Evolutionary conservation across 805 yeast genomes (phyloP), one percentile per base, ranked within the genome.

Genomic region (Kodamaea leandrae): DNA sequence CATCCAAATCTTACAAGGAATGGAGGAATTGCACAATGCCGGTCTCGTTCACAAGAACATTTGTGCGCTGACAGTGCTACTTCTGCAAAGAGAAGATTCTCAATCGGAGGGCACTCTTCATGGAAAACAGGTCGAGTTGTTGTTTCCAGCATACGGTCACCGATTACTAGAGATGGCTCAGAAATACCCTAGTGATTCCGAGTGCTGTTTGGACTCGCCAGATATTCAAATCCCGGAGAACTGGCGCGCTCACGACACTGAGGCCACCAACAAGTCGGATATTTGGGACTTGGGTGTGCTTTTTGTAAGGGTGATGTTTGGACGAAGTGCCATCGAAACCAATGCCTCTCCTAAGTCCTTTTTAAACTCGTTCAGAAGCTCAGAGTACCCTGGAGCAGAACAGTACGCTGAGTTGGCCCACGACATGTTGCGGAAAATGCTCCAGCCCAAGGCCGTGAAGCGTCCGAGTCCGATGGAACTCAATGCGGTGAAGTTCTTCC

Each of bases 281-380:
- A 83, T 93, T 7, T 93, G 98, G 98, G 86, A 86, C 54, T 63
- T 89, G 28, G 99, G 97, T 6, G 86, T 86, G 0, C 59, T 85
- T 5, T 82, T 91, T 49, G 43, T 63, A 43, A 50, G 66, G 19
- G 52, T 69, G 3, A 67, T 69, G 71, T 42, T 66, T 8, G 61
- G 60, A 27, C 80, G 84, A 47, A 66, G 82, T 57, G 69, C 86
- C 3, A 67, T 74, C 32, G 91, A 95, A 0, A 63, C 70, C 2
- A 80, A 77, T 35, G 66, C 74, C 1, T 63, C 77, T 1, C 71
- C 77, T 8, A 77, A 74, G 17, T 62, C 55, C 7, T 67, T 69
- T 36, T 44, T 52, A 34, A 50, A 46, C 6, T 48, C 51, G 10
- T 66, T 66, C 30, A 36, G 47, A 2, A 43, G 43, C 3, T 44